Percentiles rank a stretch among this genome's conserved stretches.
Conservation (phyloP, 2,329 filamentous ascomycete species). For the Aspergillus fumigatus region DNA sequence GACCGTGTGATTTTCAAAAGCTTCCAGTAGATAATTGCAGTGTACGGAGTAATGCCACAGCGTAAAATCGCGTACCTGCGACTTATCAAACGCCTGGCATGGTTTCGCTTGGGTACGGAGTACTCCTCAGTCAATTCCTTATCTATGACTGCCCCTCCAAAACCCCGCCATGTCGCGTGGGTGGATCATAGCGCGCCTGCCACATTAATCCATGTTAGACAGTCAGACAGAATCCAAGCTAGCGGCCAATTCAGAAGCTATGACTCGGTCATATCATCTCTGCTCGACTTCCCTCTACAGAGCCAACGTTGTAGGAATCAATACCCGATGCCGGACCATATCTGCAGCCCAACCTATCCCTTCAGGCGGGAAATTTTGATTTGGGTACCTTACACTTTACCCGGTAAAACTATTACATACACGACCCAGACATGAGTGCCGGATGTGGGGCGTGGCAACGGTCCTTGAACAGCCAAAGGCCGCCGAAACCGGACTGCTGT, state of each 20-base stretch:
- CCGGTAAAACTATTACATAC: background rate
- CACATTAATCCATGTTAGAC: conserved; percentile 7
- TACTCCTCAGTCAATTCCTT: conserved; percentile 6
- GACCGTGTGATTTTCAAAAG: background rate
- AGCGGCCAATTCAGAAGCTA: background rate
- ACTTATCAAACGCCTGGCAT: conserved; percentile 15
- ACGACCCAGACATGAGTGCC: background rate
- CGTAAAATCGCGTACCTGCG: conserved; percentile 5
- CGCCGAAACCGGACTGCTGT: conserved; percentile 23
- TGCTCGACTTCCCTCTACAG: background rate
- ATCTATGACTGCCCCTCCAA: conserved; percentile 18
- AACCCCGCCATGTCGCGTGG: conserved; percentile 21
- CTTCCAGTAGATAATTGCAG: background rate
- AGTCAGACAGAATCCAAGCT: background rate
- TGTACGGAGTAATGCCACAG: background rate
- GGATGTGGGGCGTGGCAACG: conserved; percentile 31
- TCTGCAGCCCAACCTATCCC: background rate
- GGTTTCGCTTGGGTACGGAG: background rate
- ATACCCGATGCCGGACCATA: background rate
- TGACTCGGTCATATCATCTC: background rate
- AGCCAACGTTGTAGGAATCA: background rate
- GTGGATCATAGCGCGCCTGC: conserved; percentile 19
- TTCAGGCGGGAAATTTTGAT: background rate
- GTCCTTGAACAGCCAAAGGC: conserved; percentile 25
- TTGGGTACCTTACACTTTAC: background rate